Evolutionary conservation across 495 filamentous ascomycete genomes (phyloP), one percentile per base, ranked within the genome.

Genomic region (Usnea hakonensis): DNA sequence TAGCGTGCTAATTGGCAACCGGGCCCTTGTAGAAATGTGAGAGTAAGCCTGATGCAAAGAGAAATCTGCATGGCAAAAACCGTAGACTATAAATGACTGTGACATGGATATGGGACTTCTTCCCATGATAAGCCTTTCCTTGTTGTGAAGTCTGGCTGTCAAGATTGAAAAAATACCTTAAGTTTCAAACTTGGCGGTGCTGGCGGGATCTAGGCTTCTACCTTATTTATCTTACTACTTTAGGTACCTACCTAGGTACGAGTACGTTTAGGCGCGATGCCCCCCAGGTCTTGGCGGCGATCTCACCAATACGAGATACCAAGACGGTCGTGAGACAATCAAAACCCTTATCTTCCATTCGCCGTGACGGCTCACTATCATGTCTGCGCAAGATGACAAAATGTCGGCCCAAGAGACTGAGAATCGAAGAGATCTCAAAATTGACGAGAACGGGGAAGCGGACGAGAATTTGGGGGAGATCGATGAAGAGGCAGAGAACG

Each of bases 401-500:
- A 19, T 9, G 7, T 16, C 33, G 11, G 37, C 36, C 28, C 36
- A 55, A 36, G 13, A n/a, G 26, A 38, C 48, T 23, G 28, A 17
- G 28, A 61, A 35, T 32, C 48, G 40, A 55, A 16, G 19, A 9
- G 48, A 32, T 28, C 10, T 23, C 23, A 55, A 11, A 5, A 26
- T 19, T 57, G 60, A 48, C 38, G 60, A 50, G 19, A 40, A 23
- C 37, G n/a, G 19, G 17, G 33, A 57, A 57, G 41, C 37, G 30
- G 48, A 32, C 41, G 55, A 32, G 14, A 48, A 26, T 4, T 23
- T 19, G 16, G 30, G 23, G 11, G 82, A 88, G 10, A 72, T 92
- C 55, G 81, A 86, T 30, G 87, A 90, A 68, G 82, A 90, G 61
- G 86, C 87, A 69, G 87, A 90, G 50, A 88, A 89, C 61, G 80